These are phyloP conservation scores for Aspergillus pseudoviridinutans DNA, from an alignment of 2,329 filamentous ascomycete species.

Conservation along the genomic window DNA sequence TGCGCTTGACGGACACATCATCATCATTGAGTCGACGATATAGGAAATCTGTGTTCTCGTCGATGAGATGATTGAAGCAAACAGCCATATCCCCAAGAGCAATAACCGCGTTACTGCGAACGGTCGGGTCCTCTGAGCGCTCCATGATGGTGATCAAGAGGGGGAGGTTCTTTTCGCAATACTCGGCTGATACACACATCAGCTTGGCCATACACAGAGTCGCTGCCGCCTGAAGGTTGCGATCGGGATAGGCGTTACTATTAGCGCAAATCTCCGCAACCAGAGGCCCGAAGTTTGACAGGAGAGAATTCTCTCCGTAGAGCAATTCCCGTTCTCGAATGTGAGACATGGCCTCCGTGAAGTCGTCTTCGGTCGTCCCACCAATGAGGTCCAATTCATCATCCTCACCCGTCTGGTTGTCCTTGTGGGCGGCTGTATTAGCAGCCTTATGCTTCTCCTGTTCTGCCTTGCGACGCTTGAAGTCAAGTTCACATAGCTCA, in stretches of 20 bases:
- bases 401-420: constrained; percentile 60
- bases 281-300: constrained; percentile 86
- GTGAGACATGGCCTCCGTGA: constrained; percentile 79
- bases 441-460: constrained; percentile 46
- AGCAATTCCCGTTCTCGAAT: constrained; percentile 81
- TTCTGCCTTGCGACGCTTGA: constrained; percentile 80
- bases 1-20: constrained; percentile 88
- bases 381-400: constrained; percentile 96
- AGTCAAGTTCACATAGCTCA: constrained; percentile 94
- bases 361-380: constrained; percentile 91
- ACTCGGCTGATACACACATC: constrained; percentile 97
- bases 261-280: constrained; percentile 92
- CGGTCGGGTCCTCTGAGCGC: constrained; percentile 84
- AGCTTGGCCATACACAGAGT: constrained; percentile 94
- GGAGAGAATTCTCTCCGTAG: constrained; percentile 75
- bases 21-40: constrained; percentile 88
- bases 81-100: constrained; percentile 98
- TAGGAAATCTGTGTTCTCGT: constrained; percentile 97
- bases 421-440: constrained; percentile 42
- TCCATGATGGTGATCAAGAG: constrained; percentile 98
- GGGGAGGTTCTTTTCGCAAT: constrained; percentile 88
- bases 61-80: constrained; percentile 98
- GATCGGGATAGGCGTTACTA: constrained; percentile 87
- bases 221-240: constrained; percentile 85
- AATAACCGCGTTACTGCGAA: constrained; percentile 93